Evolutionary conservation across 441 rosid genomes (phyloP), one percentile per base, ranked within the genome.

Genomic region (Macaranga tanarius): DNA sequence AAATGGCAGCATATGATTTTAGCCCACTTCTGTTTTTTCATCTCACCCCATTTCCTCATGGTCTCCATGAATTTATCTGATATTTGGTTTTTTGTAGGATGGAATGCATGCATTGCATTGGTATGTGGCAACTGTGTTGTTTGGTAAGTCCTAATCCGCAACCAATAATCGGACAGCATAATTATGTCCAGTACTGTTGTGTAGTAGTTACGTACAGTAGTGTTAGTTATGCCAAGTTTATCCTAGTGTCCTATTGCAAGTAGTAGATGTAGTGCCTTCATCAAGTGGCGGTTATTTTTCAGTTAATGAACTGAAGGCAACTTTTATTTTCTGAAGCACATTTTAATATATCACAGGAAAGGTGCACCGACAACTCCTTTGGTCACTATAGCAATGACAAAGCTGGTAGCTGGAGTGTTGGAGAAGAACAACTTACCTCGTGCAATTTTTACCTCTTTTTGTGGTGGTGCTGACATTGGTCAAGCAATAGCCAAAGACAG

Each of bases 81-180:
- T 48, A 4, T 15, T 15, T 48, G 20, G 38, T 34, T 52, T 19
- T 70, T 63, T 79, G 75, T 81, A 92, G 97, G 99, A 73, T 95
- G 99, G 99, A 95, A 95, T 80, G 99, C 99, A 75, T 92, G 98
- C 85, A 85, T 91, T 76, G 99, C 99, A 0, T 86, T 95, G 62
- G 99, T 95, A 70, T 95, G 97, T 3, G 99, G 99, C 82, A 95
- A 92, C 73, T 92, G 97, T 66, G 97, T 95, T 69, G 98, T 92
- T 69, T 95, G 99, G 99, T 95, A 82, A 85, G 92, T 71, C 52
- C 62, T 19, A 19, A 74, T 62, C 67, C 62, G n/a, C n/a, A n/a
- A 55, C 69, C 57, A 69, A 52, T 23, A 22, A 26, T 44, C 20
- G 52, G 58, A 69, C 20, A 23, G 10, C 13, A 45, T 34, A 55